phyloP scores from a whole-genome alignment of 2,329 filamentous ascomycete genomes.

The Colletotrichum musae region DNA sequence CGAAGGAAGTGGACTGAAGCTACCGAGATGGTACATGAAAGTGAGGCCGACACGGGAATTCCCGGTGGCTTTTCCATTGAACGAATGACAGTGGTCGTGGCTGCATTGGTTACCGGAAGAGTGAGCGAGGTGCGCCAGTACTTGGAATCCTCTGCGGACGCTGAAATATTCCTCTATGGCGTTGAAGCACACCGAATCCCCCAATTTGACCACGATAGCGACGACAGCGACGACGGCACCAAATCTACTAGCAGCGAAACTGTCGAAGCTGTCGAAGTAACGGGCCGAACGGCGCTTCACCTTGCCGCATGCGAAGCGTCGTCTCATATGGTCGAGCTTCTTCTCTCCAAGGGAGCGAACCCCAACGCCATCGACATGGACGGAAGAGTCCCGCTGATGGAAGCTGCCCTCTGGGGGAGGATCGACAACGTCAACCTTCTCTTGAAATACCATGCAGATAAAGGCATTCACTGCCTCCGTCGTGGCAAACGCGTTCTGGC shows the following conservation, averaged over 20 bases:
- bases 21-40: background rate
- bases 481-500: background rate
- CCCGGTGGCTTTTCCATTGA: background rate
- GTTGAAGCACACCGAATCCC: background rate
- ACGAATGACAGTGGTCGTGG: background rate
- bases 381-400: background rate
- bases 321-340: background rate
- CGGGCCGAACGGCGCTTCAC: slow-evolving; percentile 6
- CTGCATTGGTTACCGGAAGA: background rate
- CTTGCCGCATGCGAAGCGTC: background rate
- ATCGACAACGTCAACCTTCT: background rate
- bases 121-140: background rate
- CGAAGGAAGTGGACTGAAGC: slow-evolving; percentile 5
- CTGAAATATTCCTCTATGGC: background rate
- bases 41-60: background rate
- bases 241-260: background rate
- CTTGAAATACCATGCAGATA: background rate
- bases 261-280: background rate
- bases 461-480: background rate
- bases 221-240: slow-evolving; percentile 45
- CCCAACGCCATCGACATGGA: background rate
- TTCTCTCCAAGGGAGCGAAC: slow-evolving; percentile 5
- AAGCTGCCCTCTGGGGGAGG: slow-evolving; percentile 8
- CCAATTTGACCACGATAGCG: background rate
- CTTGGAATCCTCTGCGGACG: background rate